Evolutionary conservation across 2,329 filamentous ascomycete species (phyloP), one percentile per base, ranked within the genome.

Genomic region (Calonectria pseudoreteaudii): DNA sequence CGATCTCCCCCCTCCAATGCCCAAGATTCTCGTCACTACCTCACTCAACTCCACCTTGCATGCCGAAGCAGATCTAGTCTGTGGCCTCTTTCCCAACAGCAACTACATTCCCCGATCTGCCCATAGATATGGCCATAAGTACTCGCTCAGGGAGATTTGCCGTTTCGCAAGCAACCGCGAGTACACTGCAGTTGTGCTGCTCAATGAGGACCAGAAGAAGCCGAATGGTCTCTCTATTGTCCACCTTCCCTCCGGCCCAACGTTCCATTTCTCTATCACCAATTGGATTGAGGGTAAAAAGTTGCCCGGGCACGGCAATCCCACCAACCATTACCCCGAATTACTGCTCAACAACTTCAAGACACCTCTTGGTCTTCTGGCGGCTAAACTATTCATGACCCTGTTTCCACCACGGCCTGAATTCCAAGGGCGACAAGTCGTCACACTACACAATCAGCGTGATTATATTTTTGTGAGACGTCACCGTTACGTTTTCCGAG

Each of bases 401-500:
- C 76, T 87, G 60, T 86, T 86, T 85, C 97, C 96, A 0, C 91
- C 93, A 0, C 91, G 92, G 53, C 96, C 97, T 0, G 95, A 98
- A 80, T 88, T 98, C 8, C 90, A 94, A 78, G 96, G 96, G 6
- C 89, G 96, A 30, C 96, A 98, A 81, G 96, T 98, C 1, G 92
- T 98, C 11, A 98, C 96, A 0, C 86, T 98, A 67, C 95, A 98
- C 85, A 98, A 98, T 80, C 96, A 98, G 87, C 93, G 96, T 76
- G 96, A 98, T 85, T 98, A 96, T 84, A 97, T 98, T 79, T 99
- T 99, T 84, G 90, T 98, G 66, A 90, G 97, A 7, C 89, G 96
- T 47, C 96, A 98, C 84, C 90, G 97, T 60, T 99, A 99, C 82
- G 91, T 98, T 1, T 98, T 99, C 86, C 91, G 97, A 18, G 95